Evolutionary conservation across 345 rosid genomes (phyloP), one percentile per base, ranked within the genome.

Genomic region (Eucalyptus grandis): DNA sequence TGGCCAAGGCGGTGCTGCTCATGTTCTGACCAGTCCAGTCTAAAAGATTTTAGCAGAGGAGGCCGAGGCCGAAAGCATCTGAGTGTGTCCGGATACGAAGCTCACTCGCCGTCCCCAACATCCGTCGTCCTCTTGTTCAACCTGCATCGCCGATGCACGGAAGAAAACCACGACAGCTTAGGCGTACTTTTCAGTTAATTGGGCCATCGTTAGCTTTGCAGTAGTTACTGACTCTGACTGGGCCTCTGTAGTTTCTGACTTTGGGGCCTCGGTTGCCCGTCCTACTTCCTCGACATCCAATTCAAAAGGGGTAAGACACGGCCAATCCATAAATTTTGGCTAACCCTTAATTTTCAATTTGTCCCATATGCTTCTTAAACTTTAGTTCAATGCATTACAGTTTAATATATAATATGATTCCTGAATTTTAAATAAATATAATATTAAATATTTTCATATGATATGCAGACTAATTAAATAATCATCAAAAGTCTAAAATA

Each of bases 351-450:
- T 53, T 53, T 19, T 19, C 2, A 19, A 53, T 53, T 19, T 19
- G 1, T 7, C 3, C 0, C 4, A 53, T 53, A 53, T 19, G 0
- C 2, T 19, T 2, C 0, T 6, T 50, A 5, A 50, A 50, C 1
- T 16, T 51, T 51, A 51, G 1, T 16, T 50, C 7, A 51, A 51
- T 51, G 0, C 16, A 51, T 51, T 51, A 16, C 4, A 16, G 1
- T 51, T 0, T 51, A 51, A 16, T 51, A 51, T 51, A 1, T 0
- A 51, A 51, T 51, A 51, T 51, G 54, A 6, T 50, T 19, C 0
- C 1, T 51, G 9, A 51, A 17, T 0, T 51, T 17, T 51, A 53
- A 4, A 51, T 0, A 17, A 3, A 51, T 17, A 51, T 17, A 17
- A 17, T 51, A 51, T 53, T 53, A 1, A 19, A 53, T 1, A 53